Evolutionary conservation across 176 grass and related monocot species (phyloP).

Genomic region (Cenchrus fungigraminus): DNA sequence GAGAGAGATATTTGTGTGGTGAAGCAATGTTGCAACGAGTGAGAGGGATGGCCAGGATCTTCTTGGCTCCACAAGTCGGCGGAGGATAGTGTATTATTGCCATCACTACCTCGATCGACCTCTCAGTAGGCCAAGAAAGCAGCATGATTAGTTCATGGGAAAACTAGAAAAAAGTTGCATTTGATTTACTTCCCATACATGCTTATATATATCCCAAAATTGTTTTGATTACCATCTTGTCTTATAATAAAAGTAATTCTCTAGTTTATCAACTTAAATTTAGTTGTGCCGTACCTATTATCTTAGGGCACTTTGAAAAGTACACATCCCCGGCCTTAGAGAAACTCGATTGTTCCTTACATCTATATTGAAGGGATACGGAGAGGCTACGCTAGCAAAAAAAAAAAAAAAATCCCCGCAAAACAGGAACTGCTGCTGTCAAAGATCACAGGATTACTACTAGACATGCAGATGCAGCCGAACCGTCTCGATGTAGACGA

Average conservation of each 20-base stretch:
- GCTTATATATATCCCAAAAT: too few species aligned
- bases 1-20: constrained; percentile 12
- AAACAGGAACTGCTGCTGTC: too few species aligned
- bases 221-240: not conserved
- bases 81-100: constrained; percentile 36
- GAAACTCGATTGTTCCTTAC: not conserved
- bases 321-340: not conserved
- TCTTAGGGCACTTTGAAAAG: not conserved
- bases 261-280: not conserved
- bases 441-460: too few species aligned
- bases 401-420: too few species aligned
- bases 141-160: constrained; percentile 35
- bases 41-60: constrained; percentile 33
- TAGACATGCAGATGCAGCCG: too few species aligned
- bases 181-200: not conserved
- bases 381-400: too few species aligned
- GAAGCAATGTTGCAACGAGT: not conserved
- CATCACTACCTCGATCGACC: constrained; percentile 31
- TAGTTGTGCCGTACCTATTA: not conserved
- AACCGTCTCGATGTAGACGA: too few species aligned
- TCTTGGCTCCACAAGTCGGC: constrained; percentile 44
- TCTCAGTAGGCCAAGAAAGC: constrained; percentile 26
- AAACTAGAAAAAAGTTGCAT: constrained; percentile 1
- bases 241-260: not conserved
- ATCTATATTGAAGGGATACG: too few species aligned